Conservation (phyloP, 495 filamentous ascomycete species). For the Daldinia bambusicola region DNA sequence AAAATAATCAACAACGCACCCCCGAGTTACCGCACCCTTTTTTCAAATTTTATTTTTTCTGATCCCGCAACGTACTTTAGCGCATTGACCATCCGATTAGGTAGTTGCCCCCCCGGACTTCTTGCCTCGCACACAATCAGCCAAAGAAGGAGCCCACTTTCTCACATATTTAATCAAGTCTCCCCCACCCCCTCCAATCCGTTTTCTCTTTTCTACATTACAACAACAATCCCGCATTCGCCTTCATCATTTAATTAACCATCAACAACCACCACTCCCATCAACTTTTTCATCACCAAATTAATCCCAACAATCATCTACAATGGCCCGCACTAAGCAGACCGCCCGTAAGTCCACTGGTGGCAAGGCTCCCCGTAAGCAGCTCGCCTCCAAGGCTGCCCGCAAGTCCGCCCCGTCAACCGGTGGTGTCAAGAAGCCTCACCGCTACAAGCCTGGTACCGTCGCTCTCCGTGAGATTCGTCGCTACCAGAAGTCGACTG, state of each 20-base stretch:
- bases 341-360: slow-evolving; percentile 99
- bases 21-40: slow-evolving; percentile 12
- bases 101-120: slow-evolving; percentile 11
- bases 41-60: slow-evolving; percentile 33
- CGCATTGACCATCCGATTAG: slow-evolving; percentile 37
- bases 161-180: slow-evolving; percentile 58
- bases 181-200: slow-evolving; percentile 55
- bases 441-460: slow-evolving; percentile 99
- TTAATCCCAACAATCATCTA: slow-evolving; percentile 57
- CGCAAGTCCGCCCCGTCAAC: slow-evolving; percentile 67
- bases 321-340: slow-evolving; percentile 99
- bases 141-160: slow-evolving; percentile 45
- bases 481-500: slow-evolving; percentile 99
- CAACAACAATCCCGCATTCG: slow-evolving; percentile 47
- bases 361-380: slow-evolving; percentile 99
- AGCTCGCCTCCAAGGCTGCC: slow-evolving; percentile 72
- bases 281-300: slow-evolving; percentile 60
- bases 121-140: slow-evolving; percentile 54
- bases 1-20: slow-evolving; percentile 46
- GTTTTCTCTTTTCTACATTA: slow-evolving; percentile 61
- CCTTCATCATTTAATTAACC: slow-evolving; percentile 46
- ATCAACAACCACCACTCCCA: slow-evolving; percentile 48
- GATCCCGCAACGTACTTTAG: slow-evolving; percentile 17
- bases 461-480: slow-evolving; percentile 99
- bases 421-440: slow-evolving; percentile 99